Percentiles rank a stretch among this genome's conserved stretches.
These are phyloP conservation scores for Cairneyella variabilis DNA, from an alignment of 495 filamentous ascomycete genomes.

Conservation along the genomic window DNA sequence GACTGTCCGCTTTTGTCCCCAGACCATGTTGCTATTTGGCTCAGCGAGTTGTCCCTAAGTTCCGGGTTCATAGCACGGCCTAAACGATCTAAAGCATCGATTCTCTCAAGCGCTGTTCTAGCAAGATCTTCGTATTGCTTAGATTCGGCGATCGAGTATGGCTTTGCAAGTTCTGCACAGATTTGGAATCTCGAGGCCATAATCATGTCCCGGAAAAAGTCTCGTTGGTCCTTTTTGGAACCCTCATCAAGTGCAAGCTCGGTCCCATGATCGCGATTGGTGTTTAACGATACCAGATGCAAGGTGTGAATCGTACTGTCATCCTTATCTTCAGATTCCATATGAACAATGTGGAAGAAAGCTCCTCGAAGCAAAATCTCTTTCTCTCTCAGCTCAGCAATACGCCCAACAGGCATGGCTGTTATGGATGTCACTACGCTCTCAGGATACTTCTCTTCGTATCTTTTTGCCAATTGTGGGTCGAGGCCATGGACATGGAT, in stretches of 20 bases:
- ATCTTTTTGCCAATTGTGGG: background rate
- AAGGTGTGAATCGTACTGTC: background rate
- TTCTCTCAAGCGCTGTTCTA: background rate
- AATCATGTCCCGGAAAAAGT: background rate
- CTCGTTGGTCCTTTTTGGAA: background rate
- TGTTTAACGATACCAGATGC: background rate
- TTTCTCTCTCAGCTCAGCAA: background rate
- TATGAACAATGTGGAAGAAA: background rate
- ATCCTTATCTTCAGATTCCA: background rate
- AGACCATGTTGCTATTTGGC: background rate
- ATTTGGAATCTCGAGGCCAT: background rate
- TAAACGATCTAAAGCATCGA: background rate
- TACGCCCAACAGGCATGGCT: background rate
- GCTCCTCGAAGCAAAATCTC: background rate
- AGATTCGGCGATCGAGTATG: background rate
- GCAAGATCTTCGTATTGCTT: background rate
- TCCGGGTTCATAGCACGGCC: background rate
- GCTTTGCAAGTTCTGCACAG: background rate
- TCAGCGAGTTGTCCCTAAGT: background rate
- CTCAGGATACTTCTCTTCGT: background rate
- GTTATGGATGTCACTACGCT: background rate
- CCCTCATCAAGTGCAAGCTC: background rate
- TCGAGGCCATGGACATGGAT: background rate
- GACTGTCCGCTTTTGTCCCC: background rate
- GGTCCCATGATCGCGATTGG: background rate